phyloP scores from a whole-genome alignment of 768 basidiomycete genomes.

The Lentinula edodes region DNA sequence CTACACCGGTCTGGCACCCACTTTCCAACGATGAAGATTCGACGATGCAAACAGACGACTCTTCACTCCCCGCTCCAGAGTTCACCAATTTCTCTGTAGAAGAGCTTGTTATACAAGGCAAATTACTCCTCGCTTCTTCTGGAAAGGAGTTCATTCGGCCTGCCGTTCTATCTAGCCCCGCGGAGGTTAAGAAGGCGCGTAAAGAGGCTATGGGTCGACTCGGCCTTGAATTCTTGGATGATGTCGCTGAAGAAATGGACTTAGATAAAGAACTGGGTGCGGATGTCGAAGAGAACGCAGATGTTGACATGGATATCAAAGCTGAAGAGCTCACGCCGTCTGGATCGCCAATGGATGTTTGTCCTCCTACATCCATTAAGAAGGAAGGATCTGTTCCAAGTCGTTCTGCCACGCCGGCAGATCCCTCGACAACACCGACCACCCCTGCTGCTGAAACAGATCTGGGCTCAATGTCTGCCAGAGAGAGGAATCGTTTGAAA shows the following conservation, averaged over 20 bases:
- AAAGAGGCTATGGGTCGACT: conserved; percentile 86
- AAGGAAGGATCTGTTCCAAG: conserved; percentile 28
- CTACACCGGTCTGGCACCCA: conserved; percentile 80
- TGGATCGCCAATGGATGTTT: conserved; percentile 40
- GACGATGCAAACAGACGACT: conserved; percentile 20
- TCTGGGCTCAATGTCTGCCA: conserved; percentile 65
- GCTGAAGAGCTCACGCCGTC: conserved; percentile 29
- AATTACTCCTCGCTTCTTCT: conserved; percentile 82
- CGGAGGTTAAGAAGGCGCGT: conserved; percentile 82
- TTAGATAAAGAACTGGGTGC: conserved; percentile 75
- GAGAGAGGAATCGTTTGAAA: conserved; percentile 92
- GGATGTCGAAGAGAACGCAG: conserved; percentile 45
- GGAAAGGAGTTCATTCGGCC: conserved; percentile 88
- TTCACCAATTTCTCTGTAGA: conserved; percentile 75
- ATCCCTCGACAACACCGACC: conserved; percentile 42
- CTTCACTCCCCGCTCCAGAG: conserved; percentile 37
- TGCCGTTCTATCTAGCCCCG: conserved; percentile 60
- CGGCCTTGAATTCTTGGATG: conserved; percentile 82
- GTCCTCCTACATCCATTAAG: conserved; percentile 24
- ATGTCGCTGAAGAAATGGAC: conserved; percentile 78
- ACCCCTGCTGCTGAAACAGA: conserved; percentile 41
- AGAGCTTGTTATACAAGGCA: conserved; percentile 70
- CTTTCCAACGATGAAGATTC: conserved; percentile 24
- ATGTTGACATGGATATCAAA: conserved; percentile 39
- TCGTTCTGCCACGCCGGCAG: conserved; percentile 42